Base-by-base conservation (phyloP, 441 rosid genomes). In the Brassica hybrid region DNA sequence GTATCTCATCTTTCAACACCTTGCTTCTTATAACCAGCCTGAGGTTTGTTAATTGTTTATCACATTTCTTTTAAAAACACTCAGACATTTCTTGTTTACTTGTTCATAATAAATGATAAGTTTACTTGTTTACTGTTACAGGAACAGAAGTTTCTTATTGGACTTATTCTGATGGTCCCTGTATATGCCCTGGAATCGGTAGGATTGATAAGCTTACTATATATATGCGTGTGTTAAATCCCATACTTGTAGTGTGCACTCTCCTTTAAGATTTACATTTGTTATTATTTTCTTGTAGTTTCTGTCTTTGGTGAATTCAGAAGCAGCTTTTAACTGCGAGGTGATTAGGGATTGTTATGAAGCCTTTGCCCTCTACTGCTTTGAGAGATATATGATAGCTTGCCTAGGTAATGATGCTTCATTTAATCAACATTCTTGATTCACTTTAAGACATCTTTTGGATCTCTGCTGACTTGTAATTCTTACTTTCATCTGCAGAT, bases 101-200 rank as follows among this genome's bases (percentile, higher is more conserved):
- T 21, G 23, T 21, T 21, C 23, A 21, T 21, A 21, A 21, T 21
- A 21, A 21, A 21, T 21, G 23, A 21, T 21, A 21, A 21, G 1
- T 19, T 21, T 21, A 21, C 23, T 21, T 21, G 21, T 19, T 19
- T 19, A 19, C 23, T 21, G 76, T 82, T 83, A 83, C 98, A 95
- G 99, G 99, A 95, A 86, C 99, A 93, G 77, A 95, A 95, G 80
- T 95, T 95, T 82, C 84, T 95, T 77, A 86, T 93, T 63, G 99
- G 99, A 54, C 96, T 95, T 79, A 87, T 95, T 76, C 82, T 95
- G 80, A 91, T 95, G 99, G 98, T 95, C 76, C 99, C 99, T 72
- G 94, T 91, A 34, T 95, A 93, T 76, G 89, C 97, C 11, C 76
- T 93, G 59, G 99, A 94, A 83, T 91, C 99, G 91, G 99, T 94